Evolutionary conservation across 805 yeast species (phyloP), one percentile per base, ranked within the genome.

Genomic region (Saccharomycopsis guyanensis): DNA sequence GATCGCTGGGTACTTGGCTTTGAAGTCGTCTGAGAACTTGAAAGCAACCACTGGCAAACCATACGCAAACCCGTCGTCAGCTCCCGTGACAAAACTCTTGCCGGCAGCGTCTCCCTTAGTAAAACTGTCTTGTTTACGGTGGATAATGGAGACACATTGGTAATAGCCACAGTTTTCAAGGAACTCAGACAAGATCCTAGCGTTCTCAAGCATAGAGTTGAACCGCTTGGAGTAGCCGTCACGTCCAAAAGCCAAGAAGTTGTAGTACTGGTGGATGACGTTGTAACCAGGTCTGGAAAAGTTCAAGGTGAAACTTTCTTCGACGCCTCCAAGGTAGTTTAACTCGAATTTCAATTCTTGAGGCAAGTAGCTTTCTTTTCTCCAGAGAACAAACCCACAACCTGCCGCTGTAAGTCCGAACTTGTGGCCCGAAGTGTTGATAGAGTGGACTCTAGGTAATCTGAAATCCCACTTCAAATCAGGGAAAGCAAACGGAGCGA

Each of bases 201-300:
- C 91, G 55, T 85, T 86, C 52, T 73, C 70, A 49, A 87, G 58
- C 37, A 89, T 77, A 51, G 70, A 70, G 49, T 71, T 71, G 60
- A 83, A 88, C 33, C 78, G 66, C 42, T 72, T 68, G 53, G 69
- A 62, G 68, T 73, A 88, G n/a, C 97, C 97, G 29, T 72, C 71
- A 50, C 61, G 64, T 5, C 96, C 97, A 31, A 79, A 68, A 35
- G 76, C 69, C 55, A 88, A 65, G 56, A 88, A 79, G 62, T 84
- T 83, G 71, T 68, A 87, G 70, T 88, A 89, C 66, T 88, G 96
- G 59, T 82, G 87, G 52, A 88, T 71, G 27, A 89, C 89, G 49
- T 89, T 95, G 75, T 78, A 85, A 1, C 96, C 96, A 5, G 97
- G 93, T 61, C 96, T 78, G 5, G 95, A 85, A 65, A 88, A 88